phyloP scores from a whole-genome alignment of 2,329 filamentous ascomycete genomes.

The Stachybotrys elegans region DNA sequence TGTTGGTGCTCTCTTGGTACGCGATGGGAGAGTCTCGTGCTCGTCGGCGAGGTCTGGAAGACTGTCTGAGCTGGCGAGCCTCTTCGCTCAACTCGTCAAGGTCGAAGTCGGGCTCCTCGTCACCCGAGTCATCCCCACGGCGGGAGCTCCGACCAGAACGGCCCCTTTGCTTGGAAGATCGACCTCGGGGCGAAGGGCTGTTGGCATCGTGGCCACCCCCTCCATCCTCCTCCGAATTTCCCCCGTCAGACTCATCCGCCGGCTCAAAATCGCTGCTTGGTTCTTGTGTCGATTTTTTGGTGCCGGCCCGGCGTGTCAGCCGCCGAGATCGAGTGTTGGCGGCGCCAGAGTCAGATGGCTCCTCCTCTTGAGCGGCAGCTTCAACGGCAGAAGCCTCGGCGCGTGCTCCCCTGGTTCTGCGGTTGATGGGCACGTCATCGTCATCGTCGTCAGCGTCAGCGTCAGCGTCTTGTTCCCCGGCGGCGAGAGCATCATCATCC shows the following conservation, averaged over 20 bases:
- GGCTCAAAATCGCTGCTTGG: constrained; percentile 59
- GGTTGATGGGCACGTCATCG: constrained; percentile 43
- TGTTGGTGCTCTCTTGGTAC: constrained; percentile 49
- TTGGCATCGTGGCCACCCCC: constrained; percentile 39
- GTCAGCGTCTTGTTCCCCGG: constrained; percentile 22
- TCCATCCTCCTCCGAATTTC: constrained; percentile 33
- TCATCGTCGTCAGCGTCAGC: constrained; percentile 40
- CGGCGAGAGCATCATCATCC: constrained; percentile 18
- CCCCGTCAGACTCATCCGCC: constrained; percentile 51
- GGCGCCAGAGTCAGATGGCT: constrained; percentile 23
- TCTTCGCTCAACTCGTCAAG: constrained; percentile 62
- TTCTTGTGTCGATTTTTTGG: constrained; percentile 43
- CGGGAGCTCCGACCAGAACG: constrained; percentile 43
- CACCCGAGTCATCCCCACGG: constrained; percentile 46
- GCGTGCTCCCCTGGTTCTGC: constrained; percentile 38
- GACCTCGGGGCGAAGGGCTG: constrained; percentile 46
- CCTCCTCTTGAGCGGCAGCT: constrained; percentile 23
- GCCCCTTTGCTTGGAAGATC: constrained; percentile 31
- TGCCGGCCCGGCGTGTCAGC: constrained; percentile 39
- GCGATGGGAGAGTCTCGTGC: constrained; percentile 48
- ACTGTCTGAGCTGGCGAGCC: constrained; percentile 54
- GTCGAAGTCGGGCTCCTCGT: constrained; percentile 55
- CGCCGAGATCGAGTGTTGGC: constrained; percentile 31
- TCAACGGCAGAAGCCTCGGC: constrained; percentile 22
- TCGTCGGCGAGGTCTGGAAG: constrained; percentile 45